These are phyloP conservation scores for Penicillium aurantiogriseum DNA, from an alignment of 2,329 filamentous ascomycete genomes.

Conservation along the genomic window DNA sequence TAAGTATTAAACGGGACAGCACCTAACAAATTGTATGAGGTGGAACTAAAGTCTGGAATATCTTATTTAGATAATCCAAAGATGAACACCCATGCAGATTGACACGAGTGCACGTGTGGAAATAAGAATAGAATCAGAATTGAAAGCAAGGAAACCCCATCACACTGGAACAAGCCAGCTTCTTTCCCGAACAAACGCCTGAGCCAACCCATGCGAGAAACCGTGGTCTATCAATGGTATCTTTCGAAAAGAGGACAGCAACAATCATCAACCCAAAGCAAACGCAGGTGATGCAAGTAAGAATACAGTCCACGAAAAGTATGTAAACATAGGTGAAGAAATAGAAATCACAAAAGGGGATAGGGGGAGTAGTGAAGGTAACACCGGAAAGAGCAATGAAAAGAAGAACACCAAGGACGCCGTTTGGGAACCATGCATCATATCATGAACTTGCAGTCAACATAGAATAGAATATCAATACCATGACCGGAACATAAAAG, in stretches of 20 bases:
- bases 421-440: slow-evolving; percentile 16
- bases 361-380: slow-evolving; percentile 6
- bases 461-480: slow-evolving; percentile 2
- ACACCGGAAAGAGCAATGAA: slow-evolving; percentile 2
- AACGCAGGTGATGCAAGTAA: slow-evolving; percentile 12
- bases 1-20: slow-evolving; percentile 5
- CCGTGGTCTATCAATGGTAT: slow-evolving; percentile 40
- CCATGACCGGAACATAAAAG: slow-evolving; percentile 1
- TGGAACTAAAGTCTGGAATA: background rate
- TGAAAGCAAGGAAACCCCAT: slow-evolving; percentile 8
- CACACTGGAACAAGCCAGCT: slow-evolving; percentile 4
- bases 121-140: background rate
- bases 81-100: background rate
- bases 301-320: slow-evolving; percentile 11
- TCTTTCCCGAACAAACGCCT: slow-evolving; percentile 17
- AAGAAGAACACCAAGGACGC: slow-evolving; percentile 8
- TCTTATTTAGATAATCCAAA: background rate
- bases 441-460: slow-evolving; percentile 10
- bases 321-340: slow-evolving; percentile 8
- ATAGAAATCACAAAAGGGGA: background rate
- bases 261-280: slow-evolving; percentile 7
- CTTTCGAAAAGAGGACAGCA: slow-evolving; percentile 20
- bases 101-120: background rate
- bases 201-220: slow-evolving; percentile 23
- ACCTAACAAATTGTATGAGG: background rate